Conservation (phyloP, 257 asterid genomes). For the Jasminum sambac region DNA sequence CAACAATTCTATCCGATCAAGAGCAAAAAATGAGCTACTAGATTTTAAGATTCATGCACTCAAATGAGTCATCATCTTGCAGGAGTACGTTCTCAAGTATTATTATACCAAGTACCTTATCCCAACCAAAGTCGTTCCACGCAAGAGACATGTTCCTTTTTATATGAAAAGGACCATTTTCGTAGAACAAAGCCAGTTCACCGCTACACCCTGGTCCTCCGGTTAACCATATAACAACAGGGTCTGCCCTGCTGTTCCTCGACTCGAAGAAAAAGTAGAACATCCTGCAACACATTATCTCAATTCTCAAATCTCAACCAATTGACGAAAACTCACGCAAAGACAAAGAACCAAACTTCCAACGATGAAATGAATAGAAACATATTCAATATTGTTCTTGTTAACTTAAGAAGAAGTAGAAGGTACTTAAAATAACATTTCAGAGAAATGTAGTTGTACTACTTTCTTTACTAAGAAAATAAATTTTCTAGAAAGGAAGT, state of each 20-base stretch:
- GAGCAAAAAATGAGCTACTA: no score
- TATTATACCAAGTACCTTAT: constrained; percentile 39
- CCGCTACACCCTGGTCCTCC: constrained; percentile 74
- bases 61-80: no score
- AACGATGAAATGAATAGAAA: neutral
- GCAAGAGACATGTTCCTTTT: constrained; percentile 40
- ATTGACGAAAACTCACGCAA: neutral
- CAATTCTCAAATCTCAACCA: neutral
- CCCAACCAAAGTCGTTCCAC: constrained; percentile 65
- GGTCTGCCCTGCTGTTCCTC: constrained; percentile 43
- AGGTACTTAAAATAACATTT: neutral
- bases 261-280: constrained; percentile 46
- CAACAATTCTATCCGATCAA: no score
- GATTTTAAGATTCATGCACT: no score
- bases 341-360: neutral
- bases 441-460: neutral
- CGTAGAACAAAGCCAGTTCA: constrained; percentile 59
- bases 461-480: neutral
- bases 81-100: no score
- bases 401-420: neutral
- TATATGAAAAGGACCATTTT: constrained; percentile 53
- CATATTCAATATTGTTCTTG: neutral
- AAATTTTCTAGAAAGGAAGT: no score
- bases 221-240: constrained; percentile 61
- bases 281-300: constrained; percentile 17